Conservation (phyloP, 805 yeast species). For the Schizosaccharomyces cryophilus region DNA sequence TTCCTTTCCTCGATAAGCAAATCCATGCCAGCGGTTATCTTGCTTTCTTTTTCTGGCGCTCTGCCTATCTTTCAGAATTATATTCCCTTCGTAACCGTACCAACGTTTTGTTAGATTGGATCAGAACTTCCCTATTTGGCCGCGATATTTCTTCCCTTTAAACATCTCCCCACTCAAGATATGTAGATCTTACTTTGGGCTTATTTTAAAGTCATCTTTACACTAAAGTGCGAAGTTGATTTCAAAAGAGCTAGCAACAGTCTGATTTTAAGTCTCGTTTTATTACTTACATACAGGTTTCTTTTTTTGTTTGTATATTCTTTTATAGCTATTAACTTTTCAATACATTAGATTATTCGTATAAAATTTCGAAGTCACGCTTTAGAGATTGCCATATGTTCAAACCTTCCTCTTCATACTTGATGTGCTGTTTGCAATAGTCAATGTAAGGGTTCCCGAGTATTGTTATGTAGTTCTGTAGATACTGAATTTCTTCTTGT, state of each 20-base stretch:
- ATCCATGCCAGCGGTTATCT: constrained; percentile 60
- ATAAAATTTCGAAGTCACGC: background rate
- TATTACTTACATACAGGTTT: too few species aligned
- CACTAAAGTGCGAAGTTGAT: too few species aligned
- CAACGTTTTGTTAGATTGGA: constrained; percentile 71
- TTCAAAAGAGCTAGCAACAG: too few species aligned
- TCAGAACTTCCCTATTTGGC: constrained; percentile 66
- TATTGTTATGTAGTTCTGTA: background rate
- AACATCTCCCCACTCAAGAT: background rate
- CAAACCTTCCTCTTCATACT: background rate
- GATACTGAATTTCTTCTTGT: background rate
- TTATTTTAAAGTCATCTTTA: too few species aligned
- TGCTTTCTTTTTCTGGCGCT: constrained; percentile 80
- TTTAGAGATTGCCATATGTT: background rate
- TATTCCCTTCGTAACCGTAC: constrained; percentile 68
- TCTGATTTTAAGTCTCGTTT: too few species aligned
- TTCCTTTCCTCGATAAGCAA: constrained; percentile 24
- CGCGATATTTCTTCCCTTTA: constrained; percentile 82
- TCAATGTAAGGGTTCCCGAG: background rate
- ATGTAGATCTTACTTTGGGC: too few species aligned
- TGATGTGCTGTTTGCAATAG: background rate
- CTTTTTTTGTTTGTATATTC: too few species aligned
- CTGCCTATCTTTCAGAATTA: constrained; percentile 69
- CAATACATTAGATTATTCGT: background rate
- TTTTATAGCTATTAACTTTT: too few species aligned